Conservation (phyloP, 2,329 filamentous ascomycete genomes). For the Purpureocillium lavendulum region DNA sequence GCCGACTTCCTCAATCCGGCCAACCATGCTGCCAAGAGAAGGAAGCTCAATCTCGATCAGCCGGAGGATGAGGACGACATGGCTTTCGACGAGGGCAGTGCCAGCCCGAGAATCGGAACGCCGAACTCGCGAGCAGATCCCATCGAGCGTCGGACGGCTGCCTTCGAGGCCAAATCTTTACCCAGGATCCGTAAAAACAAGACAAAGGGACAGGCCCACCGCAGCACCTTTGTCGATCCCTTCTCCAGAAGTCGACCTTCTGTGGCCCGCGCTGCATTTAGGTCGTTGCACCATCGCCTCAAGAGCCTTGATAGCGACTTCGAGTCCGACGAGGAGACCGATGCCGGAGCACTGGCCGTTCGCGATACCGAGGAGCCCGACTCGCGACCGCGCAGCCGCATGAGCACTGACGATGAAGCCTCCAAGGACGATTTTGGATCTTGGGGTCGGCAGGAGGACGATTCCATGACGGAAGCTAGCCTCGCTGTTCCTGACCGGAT, state of each 20-base stretch:
- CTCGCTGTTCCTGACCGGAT: conserved; percentile 52
- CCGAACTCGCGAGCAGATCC: conserved; percentile 55
- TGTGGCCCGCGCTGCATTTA: conserved; percentile 51
- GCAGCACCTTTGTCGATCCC: conserved; percentile 58
- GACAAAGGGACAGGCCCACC: conserved; percentile 41
- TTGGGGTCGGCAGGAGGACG: conserved; percentile 47
- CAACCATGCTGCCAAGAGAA: conserved; percentile 70
- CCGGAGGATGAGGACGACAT: conserved; percentile 46
- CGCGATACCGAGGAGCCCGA: conserved; percentile 81
- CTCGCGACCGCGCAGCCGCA: conserved; percentile 70
- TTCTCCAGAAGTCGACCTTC: conserved; percentile 57
- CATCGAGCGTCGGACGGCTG: conserved; percentile 51
- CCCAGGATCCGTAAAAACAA: conserved; percentile 69
- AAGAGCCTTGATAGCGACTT: conserved; percentile 56
- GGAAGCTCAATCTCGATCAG: conserved; percentile 69
- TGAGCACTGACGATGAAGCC: conserved; percentile 52
- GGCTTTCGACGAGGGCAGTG: conserved; percentile 49
- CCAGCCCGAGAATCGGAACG: conserved; percentile 55
- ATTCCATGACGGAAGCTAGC: conserved; percentile 65
- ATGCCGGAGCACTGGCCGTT: conserved; percentile 46
- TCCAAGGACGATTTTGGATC: conserved; percentile 40
- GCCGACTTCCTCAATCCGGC: conserved; percentile 76
- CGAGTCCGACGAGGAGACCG: conserved; percentile 80
- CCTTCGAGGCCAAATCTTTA: conserved; percentile 50
- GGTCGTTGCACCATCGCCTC: conserved; percentile 71